These are phyloP conservation scores for Ganoderma sinense DNA, from an alignment of 1,284 basidiomycete genomes.

Conservation along the genomic window DNA sequence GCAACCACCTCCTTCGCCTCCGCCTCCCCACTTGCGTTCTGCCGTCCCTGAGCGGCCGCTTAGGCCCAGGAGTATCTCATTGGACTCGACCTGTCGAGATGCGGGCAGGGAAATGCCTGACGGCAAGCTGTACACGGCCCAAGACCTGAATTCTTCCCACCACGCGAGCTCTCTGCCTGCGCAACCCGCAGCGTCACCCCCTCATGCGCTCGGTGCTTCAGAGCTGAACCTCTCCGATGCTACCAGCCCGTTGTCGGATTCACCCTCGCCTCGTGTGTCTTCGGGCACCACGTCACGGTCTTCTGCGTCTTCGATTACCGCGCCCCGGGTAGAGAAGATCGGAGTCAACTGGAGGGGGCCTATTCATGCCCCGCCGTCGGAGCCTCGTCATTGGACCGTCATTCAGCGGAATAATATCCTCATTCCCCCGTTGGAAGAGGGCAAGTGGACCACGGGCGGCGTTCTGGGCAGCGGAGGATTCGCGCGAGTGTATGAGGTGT, in stretches of 20 bases:
- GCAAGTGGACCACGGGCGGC: constrained; percentile 28
- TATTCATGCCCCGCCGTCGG: background rate
- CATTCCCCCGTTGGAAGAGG: background rate
- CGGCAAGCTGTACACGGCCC: too few species aligned
- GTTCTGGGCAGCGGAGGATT: constrained; percentile 34
- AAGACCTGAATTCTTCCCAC: too few species aligned
- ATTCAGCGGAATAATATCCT: constrained; percentile 15
- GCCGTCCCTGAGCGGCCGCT: background rate
- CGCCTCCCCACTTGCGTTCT: background rate
- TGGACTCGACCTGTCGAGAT: background rate
- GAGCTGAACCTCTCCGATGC: background rate
- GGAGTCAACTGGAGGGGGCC: background rate
- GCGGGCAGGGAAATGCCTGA: background rate
- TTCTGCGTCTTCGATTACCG: background rate
- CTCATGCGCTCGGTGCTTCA: too few species aligned
- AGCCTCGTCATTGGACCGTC: constrained; percentile 3
- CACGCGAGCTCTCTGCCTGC: background rate
- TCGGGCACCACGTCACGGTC: background rate
- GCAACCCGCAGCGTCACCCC: background rate
- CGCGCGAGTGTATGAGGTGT: constrained; percentile 34
- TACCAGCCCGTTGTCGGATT: background rate
- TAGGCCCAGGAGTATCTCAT: background rate
- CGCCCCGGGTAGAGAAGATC: background rate
- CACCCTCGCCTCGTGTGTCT: background rate
- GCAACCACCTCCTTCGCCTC: background rate